Conservation (phyloP, 192 early-diverging fungal species). For the Rhizophlyctis rosea region DNA sequence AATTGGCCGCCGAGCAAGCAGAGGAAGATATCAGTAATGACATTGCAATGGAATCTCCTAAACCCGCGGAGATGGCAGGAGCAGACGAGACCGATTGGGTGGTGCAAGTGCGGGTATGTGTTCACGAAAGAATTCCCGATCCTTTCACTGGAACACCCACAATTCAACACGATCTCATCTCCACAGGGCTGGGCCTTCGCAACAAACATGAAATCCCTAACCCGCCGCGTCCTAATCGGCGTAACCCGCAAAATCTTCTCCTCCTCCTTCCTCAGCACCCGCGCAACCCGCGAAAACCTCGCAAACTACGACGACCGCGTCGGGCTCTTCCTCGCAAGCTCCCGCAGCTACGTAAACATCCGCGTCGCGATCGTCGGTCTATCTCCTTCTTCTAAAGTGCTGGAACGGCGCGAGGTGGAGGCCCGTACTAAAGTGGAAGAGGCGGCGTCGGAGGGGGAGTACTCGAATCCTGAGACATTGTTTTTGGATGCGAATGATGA, state of each 20-base stretch:
- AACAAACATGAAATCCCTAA: background rate
- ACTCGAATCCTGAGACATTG: conserved; percentile 7
- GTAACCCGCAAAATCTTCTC: conserved; percentile 19
- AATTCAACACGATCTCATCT: too few relatives aligned
- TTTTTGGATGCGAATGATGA: conserved; percentile 19
- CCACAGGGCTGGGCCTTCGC: conserved; percentile 36
- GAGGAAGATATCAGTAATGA: background rate
- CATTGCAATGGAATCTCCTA: too few relatives aligned
- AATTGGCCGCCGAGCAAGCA: background rate
- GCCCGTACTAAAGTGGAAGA: background rate
- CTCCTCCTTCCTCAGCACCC: conserved; percentile 4
- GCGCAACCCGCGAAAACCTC: conserved; percentile 1
- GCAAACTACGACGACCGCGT: conserved; percentile 30
- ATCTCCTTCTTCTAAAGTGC: conserved; percentile 31
- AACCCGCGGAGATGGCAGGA: too few relatives aligned
- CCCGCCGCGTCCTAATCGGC: conserved; percentile 27
- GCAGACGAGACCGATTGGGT: background rate
- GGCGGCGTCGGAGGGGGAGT: background rate
- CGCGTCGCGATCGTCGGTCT: conserved; percentile 49
- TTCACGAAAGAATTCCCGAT: too few relatives aligned
- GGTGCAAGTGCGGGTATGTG: too few relatives aligned
- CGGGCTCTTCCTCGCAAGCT: conserved; percentile 30
- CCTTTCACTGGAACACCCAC: too few relatives aligned
- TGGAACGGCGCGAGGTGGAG: conserved; percentile 22
- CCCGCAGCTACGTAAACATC: conserved; percentile 13